These are phyloP conservation scores for Neonectria coccinea DNA, from an alignment of 2,329 filamentous ascomycete genomes.

Conservation along the genomic window DNA sequence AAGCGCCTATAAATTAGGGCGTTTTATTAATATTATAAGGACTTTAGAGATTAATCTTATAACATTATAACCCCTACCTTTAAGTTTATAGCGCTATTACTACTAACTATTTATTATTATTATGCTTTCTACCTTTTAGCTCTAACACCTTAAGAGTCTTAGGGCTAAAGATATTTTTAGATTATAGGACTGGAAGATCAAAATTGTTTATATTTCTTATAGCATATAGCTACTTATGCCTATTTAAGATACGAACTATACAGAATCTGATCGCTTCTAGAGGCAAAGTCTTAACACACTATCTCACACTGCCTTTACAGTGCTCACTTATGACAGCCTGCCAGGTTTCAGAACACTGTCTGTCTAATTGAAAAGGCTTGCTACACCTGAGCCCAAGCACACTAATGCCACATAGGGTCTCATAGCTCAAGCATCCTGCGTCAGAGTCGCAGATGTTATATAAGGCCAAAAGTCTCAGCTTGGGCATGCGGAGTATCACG, in stretches of 20 bases:
- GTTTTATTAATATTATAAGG: too few species aligned
- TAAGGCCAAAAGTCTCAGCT: not conserved
- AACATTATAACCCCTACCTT: too few species aligned
- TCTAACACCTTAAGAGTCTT: constrained; percentile 2
- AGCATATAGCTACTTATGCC: not conserved
- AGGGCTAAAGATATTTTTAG: constrained; percentile 1
- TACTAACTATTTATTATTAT: too few species aligned
- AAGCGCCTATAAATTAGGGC: too few species aligned
- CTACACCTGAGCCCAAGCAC: constrained; percentile 3
- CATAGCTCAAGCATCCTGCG: constrained; percentile 10
- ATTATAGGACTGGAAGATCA: not conserved
- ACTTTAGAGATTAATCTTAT: too few species aligned
- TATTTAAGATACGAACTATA: not conserved
- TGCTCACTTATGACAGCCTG: not conserved
- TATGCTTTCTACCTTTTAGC: too few species aligned
- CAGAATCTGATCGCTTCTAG: not conserved
- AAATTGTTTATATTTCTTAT: not conserved
- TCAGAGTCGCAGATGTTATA: not conserved
- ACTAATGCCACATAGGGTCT: not conserved
- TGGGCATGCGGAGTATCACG: constrained; percentile 6
- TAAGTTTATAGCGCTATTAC: too few species aligned
- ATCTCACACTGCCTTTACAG: not conserved
- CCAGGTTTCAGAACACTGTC: constrained; percentile 4
- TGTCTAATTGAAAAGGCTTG: not conserved
- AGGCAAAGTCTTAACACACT: not conserved